Evolutionary conservation across 148 eudicot genomes (phyloP), one percentile per base, ranked within the genome.

Genomic region (Persicaria maculosa): DNA sequence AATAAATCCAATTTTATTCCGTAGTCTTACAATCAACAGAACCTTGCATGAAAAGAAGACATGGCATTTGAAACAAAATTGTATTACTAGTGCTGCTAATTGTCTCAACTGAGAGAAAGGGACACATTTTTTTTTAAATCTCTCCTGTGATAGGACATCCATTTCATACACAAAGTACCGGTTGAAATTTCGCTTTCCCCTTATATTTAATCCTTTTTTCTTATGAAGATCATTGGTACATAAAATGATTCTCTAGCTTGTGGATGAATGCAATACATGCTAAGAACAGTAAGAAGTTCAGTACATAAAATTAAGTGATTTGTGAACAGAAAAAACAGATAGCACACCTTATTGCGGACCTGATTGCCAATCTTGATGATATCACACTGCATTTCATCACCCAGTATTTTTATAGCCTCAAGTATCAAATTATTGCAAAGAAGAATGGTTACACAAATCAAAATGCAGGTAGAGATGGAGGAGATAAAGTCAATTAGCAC

Each of bases 361-460:
- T 91, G 76, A 77, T 78, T 81, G 47, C 98, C 95, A 73, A 93
- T 87, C 87, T 92, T 91, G 81, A 93, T 87, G 43, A 89, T 87
- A 81, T 93, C 98, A 69, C 97, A 87, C 74, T 91, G 94, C 97
- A 93, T 91, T 81, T 91, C 97, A 84, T 93, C 98, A 80, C 87
- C 88, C 76, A 90, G 83, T 53, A 91, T 87, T 83, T 88, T 93
- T 75, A 93, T 82, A 47, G 98, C 94, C 92, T 93, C 59, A 22
- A 31, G 78, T 46, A 76, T 44, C 19, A 76, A 55, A 73, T 75
- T 15, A 75, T 74, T 47, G 11, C 43, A 46, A 4, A 70, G 20
- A 20, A 67, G 12, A 31, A 31, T 31, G 40, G 40, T 31, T 31
- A 31, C 40, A 31, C 40, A 31, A 31, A 31, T 31, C 40, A 31